phyloP scores from a whole-genome alignment of 108 stramenopile genomes.

The Cylindrotheca fusiformis region DNA sequence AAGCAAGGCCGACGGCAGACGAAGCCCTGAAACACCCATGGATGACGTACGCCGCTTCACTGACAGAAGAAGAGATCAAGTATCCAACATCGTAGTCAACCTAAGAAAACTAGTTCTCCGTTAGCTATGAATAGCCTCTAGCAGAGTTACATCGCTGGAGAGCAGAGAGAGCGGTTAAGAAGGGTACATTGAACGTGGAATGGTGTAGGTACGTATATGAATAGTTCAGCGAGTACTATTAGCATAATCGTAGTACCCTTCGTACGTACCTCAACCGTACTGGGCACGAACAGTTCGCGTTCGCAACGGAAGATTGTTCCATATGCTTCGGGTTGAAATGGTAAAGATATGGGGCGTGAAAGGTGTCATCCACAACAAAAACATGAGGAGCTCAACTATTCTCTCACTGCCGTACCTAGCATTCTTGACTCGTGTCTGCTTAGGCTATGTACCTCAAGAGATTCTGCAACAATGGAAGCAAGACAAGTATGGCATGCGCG shows the following conservation, averaged over 20 bases:
- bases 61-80: conserved; percentile 75
- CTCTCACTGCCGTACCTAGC: neutral
- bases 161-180: too few relatives aligned
- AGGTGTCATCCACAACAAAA: neutral
- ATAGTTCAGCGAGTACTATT: too few relatives aligned
- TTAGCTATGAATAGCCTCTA: too few relatives aligned
- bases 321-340: too few relatives aligned
- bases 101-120: neutral
- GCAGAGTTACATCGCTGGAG: too few relatives aligned
- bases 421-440: neutral
- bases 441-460: conserved; percentile 9
- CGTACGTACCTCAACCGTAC: too few relatives aligned
- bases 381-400: neutral
- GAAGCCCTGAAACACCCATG: conserved; percentile 87
- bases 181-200: too few relatives aligned
- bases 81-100: conserved; percentile 46
- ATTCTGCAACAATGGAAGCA: conserved; percentile 9
- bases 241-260: too few relatives aligned
- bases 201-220: too few relatives aligned
- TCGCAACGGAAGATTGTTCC: neutral
- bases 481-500: conserved; percentile 1
- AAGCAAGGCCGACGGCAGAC: conserved; percentile 64
- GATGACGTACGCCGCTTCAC: conserved; percentile 69
- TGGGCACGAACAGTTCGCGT: neutral
- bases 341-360: too few relatives aligned